A percentile compares a stretch with the other conserved stretches of the same genome.
Evolutionary conservation across 2,329 filamentous ascomycete species (phyloP).

Genomic region (Verticillium nubilum): DNA sequence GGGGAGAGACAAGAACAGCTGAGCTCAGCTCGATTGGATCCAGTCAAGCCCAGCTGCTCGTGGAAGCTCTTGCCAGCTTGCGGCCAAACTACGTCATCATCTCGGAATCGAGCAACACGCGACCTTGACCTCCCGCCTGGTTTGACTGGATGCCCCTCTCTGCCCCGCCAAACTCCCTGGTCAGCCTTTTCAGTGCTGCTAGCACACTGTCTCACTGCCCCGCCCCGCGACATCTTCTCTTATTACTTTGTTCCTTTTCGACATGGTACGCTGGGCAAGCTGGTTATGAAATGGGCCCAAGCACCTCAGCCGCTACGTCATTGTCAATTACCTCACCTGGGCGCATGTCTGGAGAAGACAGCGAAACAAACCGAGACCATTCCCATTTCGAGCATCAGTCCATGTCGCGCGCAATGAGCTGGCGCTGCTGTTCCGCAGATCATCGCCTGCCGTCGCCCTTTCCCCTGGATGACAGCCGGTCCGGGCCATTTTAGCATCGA

Average conservation of each 20-base stretch:
- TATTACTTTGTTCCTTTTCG: neutral
- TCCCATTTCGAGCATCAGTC: neutral
- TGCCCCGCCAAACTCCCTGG: slow-evolving; percentile 8
- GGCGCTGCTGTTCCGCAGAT: neutral
- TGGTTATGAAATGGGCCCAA: neutral
- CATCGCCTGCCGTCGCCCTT: neutral
- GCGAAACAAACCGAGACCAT: neutral
- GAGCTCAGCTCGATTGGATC: slow-evolving; percentile 5
- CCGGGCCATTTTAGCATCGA: neutral
- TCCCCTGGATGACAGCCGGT: neutral
- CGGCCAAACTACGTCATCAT: slow-evolving; percentile 13
- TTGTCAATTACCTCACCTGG: neutral
- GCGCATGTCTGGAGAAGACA: neutral
- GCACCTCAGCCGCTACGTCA: neutral
- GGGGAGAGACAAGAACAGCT: neutral
- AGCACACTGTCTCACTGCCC: neutral
- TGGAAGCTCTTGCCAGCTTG: slow-evolving; percentile 9
- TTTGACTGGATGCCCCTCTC: slow-evolving; percentile 1
- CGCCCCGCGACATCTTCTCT: neutral
- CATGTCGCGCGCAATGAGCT: neutral
- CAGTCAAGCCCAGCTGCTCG: slow-evolving; percentile 1
- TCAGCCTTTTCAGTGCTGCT: neutral
- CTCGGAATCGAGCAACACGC: slow-evolving; percentile 10
- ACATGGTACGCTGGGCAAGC: neutral
- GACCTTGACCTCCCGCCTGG: slow-evolving; percentile 7